Conservation (phyloP, 768 basidiomycete genomes). For the Boletus insuetus region DNA sequence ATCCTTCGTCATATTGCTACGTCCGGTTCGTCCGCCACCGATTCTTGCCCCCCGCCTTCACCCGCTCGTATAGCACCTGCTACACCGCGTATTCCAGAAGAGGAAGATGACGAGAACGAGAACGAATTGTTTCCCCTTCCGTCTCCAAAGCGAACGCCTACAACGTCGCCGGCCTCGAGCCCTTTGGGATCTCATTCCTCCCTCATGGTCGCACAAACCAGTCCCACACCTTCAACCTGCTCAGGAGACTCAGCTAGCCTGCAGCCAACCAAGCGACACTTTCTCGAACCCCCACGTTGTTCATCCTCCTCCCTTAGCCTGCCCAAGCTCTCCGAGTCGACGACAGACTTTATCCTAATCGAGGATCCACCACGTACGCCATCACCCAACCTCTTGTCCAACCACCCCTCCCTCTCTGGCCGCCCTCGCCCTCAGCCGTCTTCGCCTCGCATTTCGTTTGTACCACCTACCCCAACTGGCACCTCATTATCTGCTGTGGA, state of each 20-base stretch:
- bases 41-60: constrained; percentile 7
- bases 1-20: background rate
- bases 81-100: constrained; percentile 32
- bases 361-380: constrained; percentile 14
- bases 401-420: constrained; percentile 23
- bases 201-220: constrained; percentile 8
- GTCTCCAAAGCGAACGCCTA: constrained; percentile 54
- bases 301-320: constrained; percentile 28
- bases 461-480: constrained; percentile 7
- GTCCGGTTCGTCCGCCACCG: background rate
- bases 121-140: constrained; percentile 58
- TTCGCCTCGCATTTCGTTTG: constrained; percentile 6
- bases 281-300: constrained; percentile 22
- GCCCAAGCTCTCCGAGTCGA: constrained; percentile 15
- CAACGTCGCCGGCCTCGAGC: constrained; percentile 37
- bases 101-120: constrained; percentile 47
- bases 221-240: constrained; percentile 17
- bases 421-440: constrained; percentile 7
- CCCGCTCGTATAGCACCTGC: constrained; percentile 9
- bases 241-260: constrained; percentile 12
- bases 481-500: background rate
- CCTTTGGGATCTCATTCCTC: constrained; percentile 31
- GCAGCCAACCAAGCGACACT: background rate
- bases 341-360: background rate
- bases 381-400: constrained; percentile 24